phyloP scores from a whole-genome alignment of 139 green algal species.

The Chlamydomonas incerta region DNA sequence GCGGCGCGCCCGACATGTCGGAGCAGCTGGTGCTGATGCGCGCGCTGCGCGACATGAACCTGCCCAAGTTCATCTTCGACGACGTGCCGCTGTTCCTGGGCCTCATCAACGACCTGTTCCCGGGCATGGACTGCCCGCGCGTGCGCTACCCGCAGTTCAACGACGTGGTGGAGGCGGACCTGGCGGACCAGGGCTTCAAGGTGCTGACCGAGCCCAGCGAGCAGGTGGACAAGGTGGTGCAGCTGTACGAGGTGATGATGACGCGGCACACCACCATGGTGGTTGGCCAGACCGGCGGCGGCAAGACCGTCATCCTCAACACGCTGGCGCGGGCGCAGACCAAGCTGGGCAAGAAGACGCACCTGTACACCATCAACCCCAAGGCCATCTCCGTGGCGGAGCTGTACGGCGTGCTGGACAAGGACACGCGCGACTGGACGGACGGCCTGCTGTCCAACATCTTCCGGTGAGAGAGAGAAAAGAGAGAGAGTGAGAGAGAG shows the following conservation, averaged over 20 bases:
- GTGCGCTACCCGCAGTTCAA: conserved; percentile 87
- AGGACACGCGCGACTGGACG: conserved; percentile 89
- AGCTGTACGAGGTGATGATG: conserved; percentile 91
- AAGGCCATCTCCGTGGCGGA: conserved; percentile 79
- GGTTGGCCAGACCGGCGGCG: conserved; percentile 86
- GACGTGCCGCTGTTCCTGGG: conserved; percentile 91
- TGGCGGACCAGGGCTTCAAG: conserved; percentile 79
- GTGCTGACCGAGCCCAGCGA: conserved; percentile 67
- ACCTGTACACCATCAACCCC: conserved; percentile 83
- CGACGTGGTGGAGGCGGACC: conserved; percentile 85
- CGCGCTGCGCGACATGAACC: conserved; percentile 91
- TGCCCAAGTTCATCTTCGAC: conserved; percentile 92
- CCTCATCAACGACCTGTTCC: conserved; percentile 82
- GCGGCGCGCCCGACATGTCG: conserved; percentile 76
- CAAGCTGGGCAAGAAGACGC: conserved; percentile 84
- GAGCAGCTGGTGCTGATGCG: conserved; percentile 89
- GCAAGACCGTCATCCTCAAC: conserved; percentile 91
- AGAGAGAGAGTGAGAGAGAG: too few relatives aligned
- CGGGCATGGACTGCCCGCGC: conserved; percentile 80
- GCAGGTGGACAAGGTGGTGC: conserved; percentile 86
- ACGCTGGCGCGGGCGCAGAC: conserved; percentile 80
- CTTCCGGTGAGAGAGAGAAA: conserved; percentile 59
- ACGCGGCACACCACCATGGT: conserved; percentile 91
- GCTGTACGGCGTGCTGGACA: conserved; percentile 87
- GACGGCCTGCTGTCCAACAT: conserved; percentile 87